Evolutionary conservation across 2,329 filamentous ascomycete genomes (phyloP), one percentile per base, ranked within the genome.

Genomic region (Raffaelea arxii): DNA sequence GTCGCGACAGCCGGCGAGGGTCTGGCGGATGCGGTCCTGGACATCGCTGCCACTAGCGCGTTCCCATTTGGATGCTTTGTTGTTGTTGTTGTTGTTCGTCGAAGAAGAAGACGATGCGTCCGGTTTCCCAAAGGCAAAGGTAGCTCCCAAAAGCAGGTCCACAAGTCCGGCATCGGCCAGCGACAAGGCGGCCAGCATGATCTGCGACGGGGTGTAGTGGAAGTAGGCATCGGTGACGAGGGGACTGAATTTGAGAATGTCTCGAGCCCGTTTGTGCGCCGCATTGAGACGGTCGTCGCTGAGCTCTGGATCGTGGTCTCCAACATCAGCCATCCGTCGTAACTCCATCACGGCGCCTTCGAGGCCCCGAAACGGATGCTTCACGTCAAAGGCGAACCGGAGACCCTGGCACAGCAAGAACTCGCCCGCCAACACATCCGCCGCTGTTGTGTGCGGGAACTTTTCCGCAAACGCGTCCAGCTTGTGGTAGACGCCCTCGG

Each of bases 221-320:
- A 97, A 96, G 67, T 97, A 97, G n/a, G 80, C 89, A 58, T 98
- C 92, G 23, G 91, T 95, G 51, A 96, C 75, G 43, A 94, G 70
- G 0, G 89, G 86, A 48, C 86, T 85, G 46, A 81, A 84, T 59
- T 87, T 87, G 46, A 94, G 76, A 41, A 87, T 73, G 19, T 82
- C 78, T 37, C 85, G 77, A 0, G 90, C 85, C 44, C 74, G 75
- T n/a, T 71, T 71, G 59, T 94, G 89, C 0, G 87, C 87, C 11
- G 71, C 71, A 42, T 66, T 66, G 25, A 80, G 66, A 23, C 72
- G 66, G 10, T 62, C 56, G 42, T 71, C 58, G 59, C 61, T 41
- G 25, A 36, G 6, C 43, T 40, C 41, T 4, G 25, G 23, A 16
- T 14, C 6, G 30, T 18, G 18, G 24, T 12, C 32, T 21, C 62